These are phyloP conservation scores for Purshia tridentata DNA, from an alignment of 306 rosid genomes.

Conservation along the genomic window DNA sequence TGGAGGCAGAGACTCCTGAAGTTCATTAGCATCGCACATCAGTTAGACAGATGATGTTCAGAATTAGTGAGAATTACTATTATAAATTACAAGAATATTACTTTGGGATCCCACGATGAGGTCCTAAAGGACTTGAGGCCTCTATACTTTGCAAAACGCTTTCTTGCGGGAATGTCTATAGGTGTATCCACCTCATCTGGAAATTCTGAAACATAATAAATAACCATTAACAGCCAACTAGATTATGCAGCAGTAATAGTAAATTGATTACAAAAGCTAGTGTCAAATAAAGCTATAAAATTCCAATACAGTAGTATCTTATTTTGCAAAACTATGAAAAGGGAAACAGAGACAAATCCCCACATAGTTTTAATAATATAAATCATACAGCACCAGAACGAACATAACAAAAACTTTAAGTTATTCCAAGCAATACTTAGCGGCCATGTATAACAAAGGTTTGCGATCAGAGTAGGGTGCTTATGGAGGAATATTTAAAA, in stretches of 20 bases:
- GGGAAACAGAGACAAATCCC: neutral
- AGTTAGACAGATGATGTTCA: constrained; percentile 19
- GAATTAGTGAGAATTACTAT: neutral
- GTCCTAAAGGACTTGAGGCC: constrained; percentile 97
- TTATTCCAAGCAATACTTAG: neutral
- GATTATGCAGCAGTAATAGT: constrained; percentile 6
- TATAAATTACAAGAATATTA: constrained; percentile 29
- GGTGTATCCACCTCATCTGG: constrained; percentile 99
- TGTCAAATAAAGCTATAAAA: neutral
- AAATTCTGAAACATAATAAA: constrained; percentile 52
- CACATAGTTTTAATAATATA: neutral
- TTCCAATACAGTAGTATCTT: neutral
- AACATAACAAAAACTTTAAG: neutral
- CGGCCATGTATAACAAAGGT: neutral
- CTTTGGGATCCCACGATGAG: constrained; percentile 96
- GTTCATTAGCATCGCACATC: constrained; percentile 20
- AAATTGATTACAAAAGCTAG: neutral
- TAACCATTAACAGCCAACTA: constrained; percentile 18
- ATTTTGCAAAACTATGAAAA: neutral
- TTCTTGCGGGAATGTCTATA: constrained; percentile 74
- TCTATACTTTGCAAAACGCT: constrained; percentile 86
- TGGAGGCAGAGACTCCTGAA: constrained; percentile 86
- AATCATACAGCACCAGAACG: neutral
- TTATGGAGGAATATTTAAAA: neutral
- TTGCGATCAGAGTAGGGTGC: neutral